Evolutionary conservation across 805 yeast species (phyloP), one percentile per base, ranked within the genome.

Genomic region (Debaryomyces tyrocola): DNA sequence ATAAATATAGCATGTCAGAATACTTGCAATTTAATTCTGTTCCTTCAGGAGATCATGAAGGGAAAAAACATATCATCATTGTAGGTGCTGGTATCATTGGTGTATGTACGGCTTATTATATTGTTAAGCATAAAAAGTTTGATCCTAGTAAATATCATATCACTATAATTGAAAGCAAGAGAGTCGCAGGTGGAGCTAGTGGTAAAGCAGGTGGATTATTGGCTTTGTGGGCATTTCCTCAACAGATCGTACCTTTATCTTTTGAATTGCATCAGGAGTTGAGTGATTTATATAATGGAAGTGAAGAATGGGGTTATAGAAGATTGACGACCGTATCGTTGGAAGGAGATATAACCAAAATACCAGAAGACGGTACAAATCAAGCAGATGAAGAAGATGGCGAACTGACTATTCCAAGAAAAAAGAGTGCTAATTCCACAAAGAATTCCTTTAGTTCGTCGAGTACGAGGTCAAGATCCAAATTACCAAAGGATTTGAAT

Each of bases 21-120:
- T 63, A 61, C 44, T 52, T 70, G 40, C 60, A 63, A 40, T 66
- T 66, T 46, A 62, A 60, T 28, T 58, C 78, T 3, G 59, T 55
- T 33, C 79, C 82, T 9, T 72, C 80, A 2, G 79, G 78, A 14
- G 70, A 64, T 42, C 79, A 75, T 43, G 67, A 78, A 51, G 85
- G 82, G 20, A 87, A 87, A 59, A 78, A 83, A 31, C 95, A 88
- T 61, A 87, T 87, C 47, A 78, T 88, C 49, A 85, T 90, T 37
- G 94, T 89, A 20, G 96, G 96, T 20, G 98, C 96, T 0, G 99
- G 99, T 18, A 92, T 92, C 57, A 87, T 92, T 33, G 99, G 99
- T 33, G 96, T 90, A 6, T 89, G 96, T 62, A 88, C 94, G 1
- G 97, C 98, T 1, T 94, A 87, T 66, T 92, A 84, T 59, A 65